A percentile compares a stretch with the other conserved stretches of the same genome.
phyloP scores from a whole-genome alignment of 768 basidiomycete species.

The Mycena indigotica region DNA sequence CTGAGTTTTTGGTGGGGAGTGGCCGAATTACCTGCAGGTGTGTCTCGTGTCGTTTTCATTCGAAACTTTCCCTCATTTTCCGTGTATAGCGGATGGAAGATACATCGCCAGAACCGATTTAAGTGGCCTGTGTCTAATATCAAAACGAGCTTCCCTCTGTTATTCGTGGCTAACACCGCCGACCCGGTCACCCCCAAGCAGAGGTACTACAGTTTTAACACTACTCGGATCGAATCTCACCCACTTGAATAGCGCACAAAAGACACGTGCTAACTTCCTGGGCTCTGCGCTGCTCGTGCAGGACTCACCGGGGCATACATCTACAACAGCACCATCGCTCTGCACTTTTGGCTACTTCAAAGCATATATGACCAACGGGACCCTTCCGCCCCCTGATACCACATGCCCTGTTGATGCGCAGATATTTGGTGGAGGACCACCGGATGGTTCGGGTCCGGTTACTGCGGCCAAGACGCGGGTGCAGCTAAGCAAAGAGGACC shows the following conservation, averaged over 20 bases:
- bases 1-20: conserved; percentile 17
- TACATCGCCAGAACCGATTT: neutral
- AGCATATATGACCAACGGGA: neutral
- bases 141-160: neutral
- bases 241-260: neutral
- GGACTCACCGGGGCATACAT: neutral
- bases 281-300: neutral
- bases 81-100: neutral
- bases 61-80: neutral
- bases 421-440: too few relatives aligned
- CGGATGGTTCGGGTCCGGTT: neutral
- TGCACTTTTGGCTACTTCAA: neutral
- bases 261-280: neutral
- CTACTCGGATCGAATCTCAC: neutral
- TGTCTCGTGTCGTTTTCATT: too few relatives aligned
- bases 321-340: neutral
- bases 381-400: neutral
- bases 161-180: neutral
- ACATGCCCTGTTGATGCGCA: neutral
- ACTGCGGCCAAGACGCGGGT: neutral
- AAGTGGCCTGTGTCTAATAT: too few relatives aligned
- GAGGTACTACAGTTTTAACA: too few relatives aligned
- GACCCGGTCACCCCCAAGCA: neutral
- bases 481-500: too few relatives aligned
- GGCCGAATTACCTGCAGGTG: conserved; percentile 9